phyloP scores from a whole-genome alignment of 1,284 basidiomycete genomes.

The Ceratobasidium sp. region DNA sequence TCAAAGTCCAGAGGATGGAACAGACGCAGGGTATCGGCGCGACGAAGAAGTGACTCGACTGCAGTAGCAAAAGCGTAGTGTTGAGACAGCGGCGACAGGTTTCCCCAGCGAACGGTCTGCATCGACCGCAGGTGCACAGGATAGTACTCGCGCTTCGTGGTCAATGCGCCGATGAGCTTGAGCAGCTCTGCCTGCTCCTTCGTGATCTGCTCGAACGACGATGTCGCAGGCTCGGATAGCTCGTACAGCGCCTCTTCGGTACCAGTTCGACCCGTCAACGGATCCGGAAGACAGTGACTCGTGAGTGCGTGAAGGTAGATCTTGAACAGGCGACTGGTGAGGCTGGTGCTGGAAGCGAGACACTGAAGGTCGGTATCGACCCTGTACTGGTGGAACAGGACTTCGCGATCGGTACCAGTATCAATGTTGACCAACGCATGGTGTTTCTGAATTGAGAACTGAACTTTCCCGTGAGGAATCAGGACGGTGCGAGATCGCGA shows the following conservation, averaged over 20 bases:
- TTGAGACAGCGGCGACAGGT: conserved; percentile 52
- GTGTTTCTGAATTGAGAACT: conserved; percentile 17
- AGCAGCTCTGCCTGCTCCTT: conserved; percentile 53
- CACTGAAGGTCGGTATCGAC: conserved; percentile 57
- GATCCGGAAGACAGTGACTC: conserved; percentile 58
- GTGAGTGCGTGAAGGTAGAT: conserved; percentile 62
- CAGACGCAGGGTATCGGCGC: conserved; percentile 13
- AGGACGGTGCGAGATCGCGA: conserved; percentile 51
- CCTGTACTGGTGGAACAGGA: conserved; percentile 52
- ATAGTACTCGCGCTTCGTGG: conserved; percentile 56
- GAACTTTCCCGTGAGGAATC: conserved; percentile 55
- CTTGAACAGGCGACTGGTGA: conserved; percentile 56
- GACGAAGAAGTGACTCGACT: background rate
- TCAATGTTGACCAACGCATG: conserved; percentile 39
- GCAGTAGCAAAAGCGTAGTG: conserved; percentile 51
- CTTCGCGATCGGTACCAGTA: background rate
- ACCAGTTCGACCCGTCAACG: conserved; percentile 59
- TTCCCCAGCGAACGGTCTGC: conserved; percentile 57
- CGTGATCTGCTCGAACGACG: conserved; percentile 56
- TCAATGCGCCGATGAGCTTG: conserved; percentile 54
- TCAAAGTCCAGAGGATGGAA: conserved; percentile 24
- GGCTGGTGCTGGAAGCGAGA: conserved; percentile 53
- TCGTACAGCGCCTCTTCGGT: conserved; percentile 60
- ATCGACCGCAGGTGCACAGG: conserved; percentile 56
- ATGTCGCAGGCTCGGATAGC: conserved; percentile 55